These are phyloP conservation scores for Morella rubra DNA, from an alignment of 306 rosid genomes.

Conservation along the genomic window DNA sequence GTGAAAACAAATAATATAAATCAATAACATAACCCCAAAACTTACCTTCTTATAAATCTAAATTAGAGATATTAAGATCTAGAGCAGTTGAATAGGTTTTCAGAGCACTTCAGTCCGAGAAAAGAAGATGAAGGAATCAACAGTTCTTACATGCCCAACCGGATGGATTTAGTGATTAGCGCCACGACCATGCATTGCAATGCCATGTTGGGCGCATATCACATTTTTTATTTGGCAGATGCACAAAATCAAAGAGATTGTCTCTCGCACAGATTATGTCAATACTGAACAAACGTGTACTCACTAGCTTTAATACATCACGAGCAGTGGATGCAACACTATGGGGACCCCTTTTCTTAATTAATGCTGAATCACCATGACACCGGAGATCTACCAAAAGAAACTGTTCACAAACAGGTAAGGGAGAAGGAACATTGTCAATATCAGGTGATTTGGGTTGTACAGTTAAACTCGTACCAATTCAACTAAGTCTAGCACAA, in stretches of 20 bases:
- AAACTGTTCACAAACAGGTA: slow-evolving; percentile 51
- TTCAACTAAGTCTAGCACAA: not conserved
- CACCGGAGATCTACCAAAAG: slow-evolving; percentile 88
- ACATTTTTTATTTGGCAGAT: not conserved
- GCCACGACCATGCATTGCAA: not conserved
- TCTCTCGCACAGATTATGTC: slow-evolving; percentile 7
- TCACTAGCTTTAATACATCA: slow-evolving; percentile 86
- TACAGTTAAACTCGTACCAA: not conserved
- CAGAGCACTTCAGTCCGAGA: not conserved
- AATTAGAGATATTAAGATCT: not conserved
- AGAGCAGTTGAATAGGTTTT: not conserved
- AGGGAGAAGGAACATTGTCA: slow-evolving; percentile 2
- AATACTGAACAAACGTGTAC: slow-evolving; percentile 20
- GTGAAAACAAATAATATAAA: not conserved
- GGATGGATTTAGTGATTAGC: not conserved
- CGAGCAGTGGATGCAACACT: slow-evolving; percentile 81
- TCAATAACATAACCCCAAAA: no score
- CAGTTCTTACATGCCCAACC: not conserved
- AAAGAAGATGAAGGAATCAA: not conserved
- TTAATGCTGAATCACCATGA: slow-evolving; percentile 85
- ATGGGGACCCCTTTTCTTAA: slow-evolving; percentile 66
- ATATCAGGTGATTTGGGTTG: no score
- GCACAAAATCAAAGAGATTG: not conserved
- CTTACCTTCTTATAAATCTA: no score
- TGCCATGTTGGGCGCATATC: not conserved